These are phyloP conservation scores for Backusella circina DNA, from an alignment of 192 early-diverging fungal genomes.

Conservation along the genomic window DNA sequence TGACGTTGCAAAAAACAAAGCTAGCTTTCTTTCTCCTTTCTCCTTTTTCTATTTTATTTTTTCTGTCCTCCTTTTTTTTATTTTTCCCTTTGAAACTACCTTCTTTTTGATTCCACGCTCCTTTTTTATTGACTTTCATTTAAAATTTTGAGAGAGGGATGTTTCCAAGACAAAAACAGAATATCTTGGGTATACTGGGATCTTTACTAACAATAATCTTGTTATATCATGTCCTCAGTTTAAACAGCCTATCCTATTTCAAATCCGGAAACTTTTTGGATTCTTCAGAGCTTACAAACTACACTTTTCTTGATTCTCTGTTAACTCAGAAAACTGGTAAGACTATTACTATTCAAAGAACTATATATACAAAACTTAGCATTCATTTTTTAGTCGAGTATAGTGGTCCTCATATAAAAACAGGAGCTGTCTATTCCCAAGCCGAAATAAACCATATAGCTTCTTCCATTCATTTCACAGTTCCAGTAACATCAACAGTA, in stretches of 20 bases:
- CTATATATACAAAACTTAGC: neutral
- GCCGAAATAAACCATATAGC: neutral
- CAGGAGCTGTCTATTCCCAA: neutral
- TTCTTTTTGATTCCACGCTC: neutral
- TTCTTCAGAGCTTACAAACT: neutral
- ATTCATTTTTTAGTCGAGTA: neutral
- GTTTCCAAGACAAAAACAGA: conserved; percentile 4
- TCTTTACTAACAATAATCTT: neutral
- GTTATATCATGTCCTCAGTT: neutral
- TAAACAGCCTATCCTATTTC: neutral
- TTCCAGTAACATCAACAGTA: neutral
- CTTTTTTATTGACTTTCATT: conserved; percentile 1
- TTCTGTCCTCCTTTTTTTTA: neutral
- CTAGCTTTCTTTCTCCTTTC: neutral
- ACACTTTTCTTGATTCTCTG: neutral
- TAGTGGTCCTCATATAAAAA: neutral
- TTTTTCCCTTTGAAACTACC: neutral
- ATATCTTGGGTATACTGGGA: neutral
- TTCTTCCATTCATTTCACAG: neutral
- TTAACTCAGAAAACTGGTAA: neutral
- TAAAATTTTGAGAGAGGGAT: neutral
- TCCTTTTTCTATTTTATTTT: neutral
- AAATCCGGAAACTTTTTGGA: neutral
- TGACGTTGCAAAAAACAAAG: neutral
- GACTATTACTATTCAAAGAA: neutral